phyloP scores from a whole-genome alignment of 768 basidiomycete species.

The Mycena pura region DNA sequence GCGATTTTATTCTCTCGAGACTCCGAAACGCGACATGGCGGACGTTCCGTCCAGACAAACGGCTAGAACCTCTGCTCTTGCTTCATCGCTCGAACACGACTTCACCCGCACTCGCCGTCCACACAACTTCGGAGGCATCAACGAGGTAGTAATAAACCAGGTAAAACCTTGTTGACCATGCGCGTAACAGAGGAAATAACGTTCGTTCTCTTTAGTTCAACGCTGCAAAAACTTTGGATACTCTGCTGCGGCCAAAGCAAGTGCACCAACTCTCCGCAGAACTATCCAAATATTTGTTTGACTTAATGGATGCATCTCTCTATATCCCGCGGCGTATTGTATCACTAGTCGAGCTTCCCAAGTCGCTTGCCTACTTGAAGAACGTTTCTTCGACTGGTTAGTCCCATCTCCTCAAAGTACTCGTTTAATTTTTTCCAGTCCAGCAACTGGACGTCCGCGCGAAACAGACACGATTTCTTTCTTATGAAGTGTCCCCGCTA shows the following conservation, averaged over 20 bases:
- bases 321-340: constrained; percentile 26
- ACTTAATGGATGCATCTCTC: constrained; percentile 13
- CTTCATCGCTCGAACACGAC: constrained; percentile 43
- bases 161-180: too few relatives aligned
- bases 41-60: constrained; percentile 24
- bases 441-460: constrained; percentile 68
- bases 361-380: constrained; percentile 37
- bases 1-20: constrained; percentile 67
- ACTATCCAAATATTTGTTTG: constrained; percentile 19
- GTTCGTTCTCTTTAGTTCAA: constrained; percentile 47
- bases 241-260: constrained; percentile 25
- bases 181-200: background rate
- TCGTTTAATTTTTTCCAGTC: constrained; percentile 40
- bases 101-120: constrained; percentile 45
- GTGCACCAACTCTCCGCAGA: constrained; percentile 22
- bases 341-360: constrained; percentile 26
- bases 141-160: constrained; percentile 48
- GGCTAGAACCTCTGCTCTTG: constrained; percentile 22
- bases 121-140: constrained; percentile 36
- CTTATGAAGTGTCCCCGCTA: constrained; percentile 49
- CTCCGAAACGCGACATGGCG: constrained; percentile 28
- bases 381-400: constrained; percentile 52
- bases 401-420: background rate
- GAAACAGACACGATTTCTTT: constrained; percentile 53
- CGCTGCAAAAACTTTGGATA: constrained; percentile 44